These are phyloP conservation scores for Phytopythium ostracodes DNA, from an alignment of 352 stramenopile genomes.

Conservation along the genomic window DNA sequence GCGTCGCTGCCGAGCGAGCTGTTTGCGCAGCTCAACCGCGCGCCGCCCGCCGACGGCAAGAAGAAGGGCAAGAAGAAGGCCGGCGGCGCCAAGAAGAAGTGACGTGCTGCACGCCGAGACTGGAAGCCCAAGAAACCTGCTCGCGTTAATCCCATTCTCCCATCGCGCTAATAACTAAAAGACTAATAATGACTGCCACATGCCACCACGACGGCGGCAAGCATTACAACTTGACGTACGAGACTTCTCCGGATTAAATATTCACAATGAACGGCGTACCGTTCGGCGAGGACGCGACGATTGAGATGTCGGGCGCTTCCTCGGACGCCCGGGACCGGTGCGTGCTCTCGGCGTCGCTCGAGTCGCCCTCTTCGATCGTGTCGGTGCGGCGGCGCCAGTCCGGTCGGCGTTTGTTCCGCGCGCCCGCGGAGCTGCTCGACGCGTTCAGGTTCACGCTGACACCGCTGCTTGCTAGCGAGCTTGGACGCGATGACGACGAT, in stretches of 20 bases:
- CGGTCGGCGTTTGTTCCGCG: constrained; percentile 22
- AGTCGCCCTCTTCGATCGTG: constrained; percentile 27
- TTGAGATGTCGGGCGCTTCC: constrained; percentile 12
- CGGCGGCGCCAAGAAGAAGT: constrained; percentile 55
- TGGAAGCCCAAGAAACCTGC: neutral
- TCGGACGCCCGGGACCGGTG: constrained; percentile 2
- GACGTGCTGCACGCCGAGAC: too few relatives aligned
- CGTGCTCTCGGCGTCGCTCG: constrained; percentile 3
- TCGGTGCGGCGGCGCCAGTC: constrained; percentile 36
- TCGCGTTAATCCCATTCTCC: neutral
- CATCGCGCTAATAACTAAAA: neutral
- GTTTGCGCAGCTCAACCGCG: constrained; percentile 70
- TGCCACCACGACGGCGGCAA: neutral
- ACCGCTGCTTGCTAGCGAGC: constrained; percentile 21
- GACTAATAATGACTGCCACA: neutral
- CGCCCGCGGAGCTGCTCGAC: constrained; percentile 13
- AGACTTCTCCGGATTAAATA: constrained; percentile 36
- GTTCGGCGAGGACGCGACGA: constrained; percentile 48
- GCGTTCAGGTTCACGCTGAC: constrained; percentile 12
- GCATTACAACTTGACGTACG: neutral
- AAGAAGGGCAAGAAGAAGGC: constrained; percentile 81
- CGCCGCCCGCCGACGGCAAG: constrained; percentile 64
- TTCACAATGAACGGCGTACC: constrained; percentile 50
- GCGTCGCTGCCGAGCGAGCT: constrained; percentile 63
- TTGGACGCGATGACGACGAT: constrained; percentile 17